Base-by-base conservation (phyloP, 192 early-diverging fungal species). In the Gonapodya sp. region DNA sequence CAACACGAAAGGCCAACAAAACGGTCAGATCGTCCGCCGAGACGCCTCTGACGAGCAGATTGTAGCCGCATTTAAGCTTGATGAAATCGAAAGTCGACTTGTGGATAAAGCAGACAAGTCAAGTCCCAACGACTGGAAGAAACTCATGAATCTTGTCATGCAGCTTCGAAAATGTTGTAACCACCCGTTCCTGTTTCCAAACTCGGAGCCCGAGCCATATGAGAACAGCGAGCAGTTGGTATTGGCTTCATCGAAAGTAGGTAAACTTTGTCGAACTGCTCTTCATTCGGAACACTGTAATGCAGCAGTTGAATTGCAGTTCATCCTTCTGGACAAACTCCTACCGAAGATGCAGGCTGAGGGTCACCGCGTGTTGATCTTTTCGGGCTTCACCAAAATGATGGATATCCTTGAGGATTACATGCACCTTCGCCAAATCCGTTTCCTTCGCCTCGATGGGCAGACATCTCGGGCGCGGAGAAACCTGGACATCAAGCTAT, bases 381-480 rank as follows among this genome's bases (percentile, higher is more conserved):
- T 80, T n/a, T 35, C 31, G 30, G 36, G 36, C 35, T 80, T 82
- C 78, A 80, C 78, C 30, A 32, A 36, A 34, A 82, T 82, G 81
- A 81, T 35, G 81, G 79, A 79, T 34, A 35, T 82, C 18, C 32
- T 82, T 31, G 79, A 80, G 79, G 79, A 80, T 33, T 33, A 36
- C 32, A 30, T 80, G 81, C 18, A 31, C 35, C 37, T 81, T 1
- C 79, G 36, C 35, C 34, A 33, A 34, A 34, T 1, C 31, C 36
- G 36, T 33, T 80, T 35, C 36, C 33, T 80, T 36, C 35, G 30
- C 8, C 18, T 82, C 78, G 75, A 24, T 18, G 36, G 31, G 2
- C 36, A 34, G 35, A 82, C 75, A 31, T 77, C 75, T 2, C 75
- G 75, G 31, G 79, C 36, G 32, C 34, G 34, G 75, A 35, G 36